Evolutionary conservation across 352 stramenopile species (phyloP), one percentile per base, ranked within the genome.

Genomic region (Phytophthora hibernalis): DNA sequence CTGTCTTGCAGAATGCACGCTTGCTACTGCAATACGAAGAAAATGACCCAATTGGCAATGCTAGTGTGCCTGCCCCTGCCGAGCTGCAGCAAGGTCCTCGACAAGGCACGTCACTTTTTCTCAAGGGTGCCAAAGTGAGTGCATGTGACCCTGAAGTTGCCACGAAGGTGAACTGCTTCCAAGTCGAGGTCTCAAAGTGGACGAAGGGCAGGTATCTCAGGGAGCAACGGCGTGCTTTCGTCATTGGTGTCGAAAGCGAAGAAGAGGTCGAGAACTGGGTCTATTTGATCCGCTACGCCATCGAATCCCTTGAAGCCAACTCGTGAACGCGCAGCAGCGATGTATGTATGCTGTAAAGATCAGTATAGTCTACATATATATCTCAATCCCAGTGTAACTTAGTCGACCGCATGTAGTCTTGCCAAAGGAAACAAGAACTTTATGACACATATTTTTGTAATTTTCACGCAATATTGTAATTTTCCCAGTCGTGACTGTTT

Each of bases 251-350:
- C 12, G 72, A 92, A 47, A 91, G 75, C 61, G 83, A 93, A 60
- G 75, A 75, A 37, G 88, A 95, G 55, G 83, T 96, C 8, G 80
- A 88, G 38, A 80, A 88, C 64, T 96, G 88, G 88, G 76, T 96
- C 38, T 96, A 89, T 65, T 85, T 96, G 83, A 82, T 95, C 45
- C 81, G 82, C 12, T 96, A 89, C 54, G 88, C 83, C 31, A 95
- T 96, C 63, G 88, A 96, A 64, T 91, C 85, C 10, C 78, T 94
- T 48, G 84, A 95, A 90, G 85, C 45, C 65, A 89, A 53, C 53
- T 52, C 9, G 38, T 47, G 21, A 61, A 33, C 22, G 18, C 28
- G 16, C 66, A 57, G 45, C 52, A 55, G 26, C 2, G 8, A 33
- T 33, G 28, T 33, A 33, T n/a, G n/a, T n/a, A n/a, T n/a, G 28